Conservation (phyloP, 257 asterid genomes). For the Forsythia viridissima region DNA sequence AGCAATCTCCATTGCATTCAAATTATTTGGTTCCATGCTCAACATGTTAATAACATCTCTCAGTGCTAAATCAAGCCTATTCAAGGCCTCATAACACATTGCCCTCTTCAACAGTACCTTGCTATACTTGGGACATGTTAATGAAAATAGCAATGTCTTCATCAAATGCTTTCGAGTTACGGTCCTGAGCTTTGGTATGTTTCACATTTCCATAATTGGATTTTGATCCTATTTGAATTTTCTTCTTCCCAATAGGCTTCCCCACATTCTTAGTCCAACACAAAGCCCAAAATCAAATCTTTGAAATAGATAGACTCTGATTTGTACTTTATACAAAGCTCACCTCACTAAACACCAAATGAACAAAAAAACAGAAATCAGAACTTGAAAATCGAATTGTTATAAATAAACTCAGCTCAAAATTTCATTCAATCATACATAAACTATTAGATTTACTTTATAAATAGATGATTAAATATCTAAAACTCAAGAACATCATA, state of each 20-base stretch:
- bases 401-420: neutral
- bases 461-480: too few relatives aligned
- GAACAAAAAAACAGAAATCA: conserved; percentile 1
- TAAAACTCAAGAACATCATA: too few relatives aligned
- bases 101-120: conserved; percentile 88
- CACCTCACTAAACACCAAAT: conserved; percentile 22
- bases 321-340: conserved; percentile 29
- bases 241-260: conserved; percentile 79
- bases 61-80: conserved; percentile 72
- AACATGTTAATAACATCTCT: conserved; percentile 69
- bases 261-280: conserved; percentile 53
- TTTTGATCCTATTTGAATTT: conserved; percentile 44
- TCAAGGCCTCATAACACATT: conserved; percentile 69
- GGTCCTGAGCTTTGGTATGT: conserved; percentile 46
- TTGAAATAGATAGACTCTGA: neutral
- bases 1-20: conserved; percentile 75
- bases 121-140: conserved; percentile 81
- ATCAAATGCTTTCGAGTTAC: conserved; percentile 66
- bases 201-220: conserved; percentile 41
- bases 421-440: conserved; percentile 7
- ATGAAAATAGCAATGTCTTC: conserved; percentile 91
- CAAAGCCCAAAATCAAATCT: conserved; percentile 17
- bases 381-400: neutral
- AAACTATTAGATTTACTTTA: neutral
- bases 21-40: conserved; percentile 76